Percentiles rank a stretch among this genome's conserved stretches.
phyloP scores from a whole-genome alignment of 768 basidiomycete species.

The Clitopilus hobsonii region DNA sequence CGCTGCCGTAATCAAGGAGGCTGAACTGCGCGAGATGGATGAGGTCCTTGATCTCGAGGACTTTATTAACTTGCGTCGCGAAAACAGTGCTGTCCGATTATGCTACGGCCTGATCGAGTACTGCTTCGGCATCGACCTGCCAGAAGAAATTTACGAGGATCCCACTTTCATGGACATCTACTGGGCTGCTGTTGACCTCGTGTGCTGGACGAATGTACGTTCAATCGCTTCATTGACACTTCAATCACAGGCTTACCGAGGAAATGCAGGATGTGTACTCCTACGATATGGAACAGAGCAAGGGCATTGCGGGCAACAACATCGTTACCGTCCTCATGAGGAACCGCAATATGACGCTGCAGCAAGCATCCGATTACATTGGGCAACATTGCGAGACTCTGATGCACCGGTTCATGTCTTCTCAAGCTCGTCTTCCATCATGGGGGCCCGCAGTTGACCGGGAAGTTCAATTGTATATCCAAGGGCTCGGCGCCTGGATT shows the following conservation, averaged over 20 bases:
- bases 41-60: constrained; percentile 49
- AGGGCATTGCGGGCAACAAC: constrained; percentile 62
- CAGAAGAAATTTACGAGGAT: constrained; percentile 57
- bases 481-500: constrained; percentile 55
- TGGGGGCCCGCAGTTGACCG: constrained; percentile 44
- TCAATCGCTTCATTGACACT: neutral
- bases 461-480: constrained; percentile 48
- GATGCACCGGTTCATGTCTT: constrained; percentile 44
- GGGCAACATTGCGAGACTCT: constrained; percentile 46
- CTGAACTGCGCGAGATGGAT: constrained; percentile 53
- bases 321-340: constrained; percentile 66
- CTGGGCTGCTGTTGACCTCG: constrained; percentile 57
- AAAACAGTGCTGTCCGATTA: constrained; percentile 63
- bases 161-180: constrained; percentile 48
- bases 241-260: no score
- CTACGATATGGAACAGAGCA: constrained; percentile 69
- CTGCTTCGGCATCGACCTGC: constrained; percentile 56
- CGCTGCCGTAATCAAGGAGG: constrained; percentile 53
- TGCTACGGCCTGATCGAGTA: constrained; percentile 64
- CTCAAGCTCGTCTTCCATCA: constrained; percentile 42
- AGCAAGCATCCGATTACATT: constrained; percentile 54
- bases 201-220: constrained; percentile 69
- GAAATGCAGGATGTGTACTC: constrained; percentile 73
- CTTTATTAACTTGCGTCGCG: constrained; percentile 56
- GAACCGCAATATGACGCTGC: constrained; percentile 45